phyloP scores from a whole-genome alignment of 495 filamentous ascomycete genomes.

The Penicillium verhagenii region DNA sequence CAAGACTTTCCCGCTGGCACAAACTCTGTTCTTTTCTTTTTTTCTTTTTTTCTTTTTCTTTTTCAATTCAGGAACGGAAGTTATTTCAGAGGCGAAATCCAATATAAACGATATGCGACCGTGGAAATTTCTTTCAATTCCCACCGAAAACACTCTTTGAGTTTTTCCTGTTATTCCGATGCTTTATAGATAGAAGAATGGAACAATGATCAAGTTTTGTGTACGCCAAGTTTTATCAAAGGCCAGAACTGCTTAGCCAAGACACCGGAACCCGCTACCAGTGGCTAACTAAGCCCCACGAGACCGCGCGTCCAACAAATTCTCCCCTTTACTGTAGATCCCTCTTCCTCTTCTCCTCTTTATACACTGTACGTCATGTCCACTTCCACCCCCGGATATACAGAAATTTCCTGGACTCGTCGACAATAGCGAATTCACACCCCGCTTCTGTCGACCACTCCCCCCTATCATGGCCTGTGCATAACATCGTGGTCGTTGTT shows the following conservation, averaged over 20 bases:
- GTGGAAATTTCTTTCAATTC: background rate
- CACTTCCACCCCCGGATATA: background rate
- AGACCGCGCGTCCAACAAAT: constrained; percentile 15
- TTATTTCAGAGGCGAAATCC: background rate
- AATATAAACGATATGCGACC: background rate
- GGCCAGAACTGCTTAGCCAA: background rate
- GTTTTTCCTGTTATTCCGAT: background rate
- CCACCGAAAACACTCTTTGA: background rate
- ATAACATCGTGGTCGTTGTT: background rate
- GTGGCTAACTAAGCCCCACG: constrained; percentile 7
- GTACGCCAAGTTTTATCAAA: background rate
- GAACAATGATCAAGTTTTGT: background rate
- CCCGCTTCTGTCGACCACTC: background rate
- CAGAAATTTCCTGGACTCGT: constrained; percentile 4
- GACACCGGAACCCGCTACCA: background rate
- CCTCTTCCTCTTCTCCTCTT: background rate
- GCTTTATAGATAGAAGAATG: background rate
- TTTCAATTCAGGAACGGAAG: background rate
- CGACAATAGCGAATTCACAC: background rate
- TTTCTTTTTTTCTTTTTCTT: background rate
- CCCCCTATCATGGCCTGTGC: background rate
- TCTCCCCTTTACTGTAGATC: background rate
- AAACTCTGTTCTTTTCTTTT: background rate
- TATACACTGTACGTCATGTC: constrained; percentile 8
- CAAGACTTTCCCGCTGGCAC: background rate